phyloP scores from a whole-genome alignment of 2,329 filamentous ascomycete species.

The Onygenales sp. region DNA sequence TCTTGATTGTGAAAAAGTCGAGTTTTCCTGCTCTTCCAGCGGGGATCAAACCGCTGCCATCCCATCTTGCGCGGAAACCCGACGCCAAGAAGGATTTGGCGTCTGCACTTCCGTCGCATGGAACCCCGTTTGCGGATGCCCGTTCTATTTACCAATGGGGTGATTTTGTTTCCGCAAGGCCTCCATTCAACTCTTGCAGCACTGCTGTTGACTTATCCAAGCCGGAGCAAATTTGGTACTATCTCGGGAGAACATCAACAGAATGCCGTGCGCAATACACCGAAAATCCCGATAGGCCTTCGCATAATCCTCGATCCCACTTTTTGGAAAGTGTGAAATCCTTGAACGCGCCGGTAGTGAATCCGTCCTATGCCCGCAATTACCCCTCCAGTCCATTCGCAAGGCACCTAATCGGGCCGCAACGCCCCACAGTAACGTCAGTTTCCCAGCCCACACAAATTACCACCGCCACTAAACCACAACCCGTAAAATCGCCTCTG shows the following conservation, averaged over 20 bases:
- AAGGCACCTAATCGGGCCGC: background rate
- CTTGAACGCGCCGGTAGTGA: conserved; percentile 20
- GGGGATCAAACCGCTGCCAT: conserved; percentile 37
- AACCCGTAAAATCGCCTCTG: background rate
- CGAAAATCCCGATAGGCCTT: conserved; percentile 52
- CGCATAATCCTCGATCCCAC: conserved; percentile 40
- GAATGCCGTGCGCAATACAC: conserved; percentile 89
- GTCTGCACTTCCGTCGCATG: conserved; percentile 54
- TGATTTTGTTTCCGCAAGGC: conserved; percentile 62
- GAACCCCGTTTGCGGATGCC: conserved; percentile 56
- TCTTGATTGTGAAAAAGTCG: conserved; percentile 40
- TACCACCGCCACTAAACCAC: background rate
- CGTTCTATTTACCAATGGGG: conserved; percentile 55
- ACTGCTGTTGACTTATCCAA: conserved; percentile 63
- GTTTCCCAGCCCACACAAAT: conserved; percentile 11
- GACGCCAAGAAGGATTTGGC: conserved; percentile 46
- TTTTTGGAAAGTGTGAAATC: conserved; percentile 40
- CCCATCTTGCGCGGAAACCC: conserved; percentile 40
- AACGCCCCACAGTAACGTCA: conserved; percentile 10
- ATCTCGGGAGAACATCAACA: conserved; percentile 75
- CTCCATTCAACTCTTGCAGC: conserved; percentile 50
- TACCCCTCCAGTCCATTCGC: conserved; percentile 19
- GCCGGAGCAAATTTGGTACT: conserved; percentile 75
- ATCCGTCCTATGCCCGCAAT: conserved; percentile 19
- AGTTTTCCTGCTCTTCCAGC: conserved; percentile 39